Percentiles rank a stretch among this genome's conserved stretches.
These are phyloP conservation scores for Wickerhamiella dianesei DNA, from an alignment of 805 yeast species.

Conservation along the genomic window DNA sequence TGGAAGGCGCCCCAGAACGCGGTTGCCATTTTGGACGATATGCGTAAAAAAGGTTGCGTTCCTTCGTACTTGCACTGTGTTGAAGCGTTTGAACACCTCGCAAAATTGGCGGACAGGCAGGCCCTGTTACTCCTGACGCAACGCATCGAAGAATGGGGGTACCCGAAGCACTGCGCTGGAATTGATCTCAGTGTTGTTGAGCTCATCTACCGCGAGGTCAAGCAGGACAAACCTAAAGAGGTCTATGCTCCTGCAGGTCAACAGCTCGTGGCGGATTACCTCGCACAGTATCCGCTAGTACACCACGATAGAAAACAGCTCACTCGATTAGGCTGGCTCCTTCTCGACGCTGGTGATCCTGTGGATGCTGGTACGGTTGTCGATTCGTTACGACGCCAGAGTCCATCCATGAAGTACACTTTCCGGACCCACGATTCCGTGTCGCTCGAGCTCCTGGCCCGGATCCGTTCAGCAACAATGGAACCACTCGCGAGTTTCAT, in stretches of 20 bases:
- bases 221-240: not conserved
- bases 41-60: conserved; percentile 10
- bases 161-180: conserved; percentile 17
- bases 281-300: conserved; percentile 16
- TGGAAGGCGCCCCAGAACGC: not conserved
- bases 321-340: conserved; percentile 13
- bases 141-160: conserved; percentile 8
- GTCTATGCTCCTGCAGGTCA: conserved; percentile 1
- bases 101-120: conserved; percentile 1
- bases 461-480: conserved; percentile 1
- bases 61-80: conserved; percentile 12
- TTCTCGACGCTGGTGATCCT: conserved; percentile 6
- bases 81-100: conserved; percentile 8
- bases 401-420: not conserved
- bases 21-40: conserved; percentile 4
- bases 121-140: conserved; percentile 1
- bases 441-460: conserved; percentile 8
- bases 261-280: conserved; percentile 11
- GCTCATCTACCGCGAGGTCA: conserved; percentile 3
- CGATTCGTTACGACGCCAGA: conserved; percentile 6
- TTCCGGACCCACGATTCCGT: conserved; percentile 7
- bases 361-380: conserved; percentile 5
- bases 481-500: conserved; percentile 9
- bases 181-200: conserved; percentile 17
- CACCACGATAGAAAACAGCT: conserved; percentile 12